Evolutionary conservation across 1,284 basidiomycete genomes (phyloP).

Genomic region (Irpex lacteus): DNA sequence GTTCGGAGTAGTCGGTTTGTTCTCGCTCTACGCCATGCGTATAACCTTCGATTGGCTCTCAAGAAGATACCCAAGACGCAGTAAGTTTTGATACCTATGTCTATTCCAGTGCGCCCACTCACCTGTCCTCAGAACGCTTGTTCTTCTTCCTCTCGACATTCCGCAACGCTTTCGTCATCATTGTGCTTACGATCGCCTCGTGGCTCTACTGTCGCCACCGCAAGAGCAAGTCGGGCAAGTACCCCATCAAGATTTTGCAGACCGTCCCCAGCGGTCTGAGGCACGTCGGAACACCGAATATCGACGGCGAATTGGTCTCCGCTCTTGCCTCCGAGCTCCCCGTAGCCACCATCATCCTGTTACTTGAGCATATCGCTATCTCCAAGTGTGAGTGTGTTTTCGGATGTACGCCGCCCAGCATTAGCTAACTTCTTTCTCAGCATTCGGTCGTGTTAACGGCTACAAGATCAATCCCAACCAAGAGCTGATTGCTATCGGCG

Average conservation of each 20-base stretch:
- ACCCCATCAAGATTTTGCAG: slow-evolving; percentile 85
- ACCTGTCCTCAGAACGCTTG: slow-evolving; percentile 48
- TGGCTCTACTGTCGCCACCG: slow-evolving; percentile 79
- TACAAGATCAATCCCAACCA: slow-evolving; percentile 99
- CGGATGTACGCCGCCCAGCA: neutral
- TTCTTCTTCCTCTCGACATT: slow-evolving; percentile 87
- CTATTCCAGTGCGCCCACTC: slow-evolving; percentile 14
- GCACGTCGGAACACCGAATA: slow-evolving; percentile 72
- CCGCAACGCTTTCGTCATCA: slow-evolving; percentile 85
- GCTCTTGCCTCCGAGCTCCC: slow-evolving; percentile 79
- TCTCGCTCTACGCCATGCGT: slow-evolving; percentile 76
- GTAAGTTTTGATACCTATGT: slow-evolving; percentile 33
- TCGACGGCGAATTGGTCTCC: slow-evolving; percentile 61
- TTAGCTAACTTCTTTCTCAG: slow-evolving; percentile 35
- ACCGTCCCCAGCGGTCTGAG: slow-evolving; percentile 83
- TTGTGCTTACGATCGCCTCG: slow-evolving; percentile 82
- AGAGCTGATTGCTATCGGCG: slow-evolving; percentile 96
- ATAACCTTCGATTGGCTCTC: slow-evolving; percentile 57
- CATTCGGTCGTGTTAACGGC: slow-evolving; percentile 93
- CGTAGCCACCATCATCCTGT: slow-evolving; percentile 90
- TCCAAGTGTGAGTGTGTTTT: slow-evolving; percentile 65
- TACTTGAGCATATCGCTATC: slow-evolving; percentile 97
- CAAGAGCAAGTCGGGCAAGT: slow-evolving; percentile 54
- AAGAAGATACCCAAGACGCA: slow-evolving; percentile 64
- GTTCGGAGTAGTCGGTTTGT: slow-evolving; percentile 81